These are phyloP conservation scores for Trichoderma sp. DNA, from an alignment of 2,329 filamentous ascomycete species.

Conservation along the genomic window DNA sequence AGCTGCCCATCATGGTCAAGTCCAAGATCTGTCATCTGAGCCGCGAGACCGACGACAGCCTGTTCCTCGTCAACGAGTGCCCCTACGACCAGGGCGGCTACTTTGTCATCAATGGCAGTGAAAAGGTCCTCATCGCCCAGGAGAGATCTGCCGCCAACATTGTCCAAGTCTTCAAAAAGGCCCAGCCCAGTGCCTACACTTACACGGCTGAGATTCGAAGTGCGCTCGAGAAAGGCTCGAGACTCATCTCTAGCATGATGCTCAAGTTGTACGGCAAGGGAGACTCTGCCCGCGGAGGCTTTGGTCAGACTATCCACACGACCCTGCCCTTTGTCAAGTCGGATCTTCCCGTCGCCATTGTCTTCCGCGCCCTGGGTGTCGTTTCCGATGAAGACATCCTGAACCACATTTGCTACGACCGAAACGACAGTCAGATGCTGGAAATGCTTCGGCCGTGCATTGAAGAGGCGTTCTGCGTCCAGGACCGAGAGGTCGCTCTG, in stretches of 20 bases:
- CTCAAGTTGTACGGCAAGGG: slow-evolving; percentile 89
- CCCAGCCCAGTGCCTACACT: slow-evolving; percentile 84
- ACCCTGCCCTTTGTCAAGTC: slow-evolving; percentile 92
- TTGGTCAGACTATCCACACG: slow-evolving; percentile 86
- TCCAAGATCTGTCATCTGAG: slow-evolving; percentile 92
- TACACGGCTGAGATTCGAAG: slow-evolving; percentile 96
- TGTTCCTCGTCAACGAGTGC: slow-evolving; percentile 93
- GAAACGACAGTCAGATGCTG: slow-evolving; percentile 93
- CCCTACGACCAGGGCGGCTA: slow-evolving; percentile 98
- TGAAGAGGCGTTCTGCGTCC: slow-evolving; percentile 94
- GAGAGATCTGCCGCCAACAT: slow-evolving; percentile 98
- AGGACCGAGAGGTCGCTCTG: slow-evolving; percentile 89
- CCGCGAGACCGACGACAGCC: slow-evolving; percentile 77
- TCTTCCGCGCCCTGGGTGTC: slow-evolving; percentile 92
- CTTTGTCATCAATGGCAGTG: slow-evolving; percentile 98
- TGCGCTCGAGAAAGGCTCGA: slow-evolving; percentile 92
- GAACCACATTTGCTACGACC: slow-evolving; percentile 96
- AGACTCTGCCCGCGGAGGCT: slow-evolving; percentile 72
- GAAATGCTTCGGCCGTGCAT: slow-evolving; percentile 97
- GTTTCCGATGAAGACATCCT: slow-evolving; percentile 98
- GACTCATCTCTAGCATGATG: slow-evolving; percentile 88
- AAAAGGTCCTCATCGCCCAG: slow-evolving; percentile 97
- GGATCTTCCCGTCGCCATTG: slow-evolving; percentile 90
- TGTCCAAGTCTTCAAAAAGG: slow-evolving; percentile 98
- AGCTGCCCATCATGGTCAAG: slow-evolving; percentile 97